Evolutionary conservation across 2,329 filamentous ascomycete genomes (phyloP), one percentile per base, ranked within the genome.

Genomic region (Monosporascus sp.): DNA sequence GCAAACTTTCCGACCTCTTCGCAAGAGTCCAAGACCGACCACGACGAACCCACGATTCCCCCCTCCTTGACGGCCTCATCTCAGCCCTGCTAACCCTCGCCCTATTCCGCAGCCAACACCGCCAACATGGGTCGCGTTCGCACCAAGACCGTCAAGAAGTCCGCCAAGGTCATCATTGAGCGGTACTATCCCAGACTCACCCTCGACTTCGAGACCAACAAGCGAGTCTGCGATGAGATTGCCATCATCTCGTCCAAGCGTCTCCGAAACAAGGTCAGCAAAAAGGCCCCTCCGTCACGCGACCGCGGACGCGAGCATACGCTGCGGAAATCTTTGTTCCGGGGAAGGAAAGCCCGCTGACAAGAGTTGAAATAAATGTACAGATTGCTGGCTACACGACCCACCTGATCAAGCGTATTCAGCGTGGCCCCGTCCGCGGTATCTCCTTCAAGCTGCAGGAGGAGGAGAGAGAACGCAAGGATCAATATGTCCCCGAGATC

Each of bases 371-470:
- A 45, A 24, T 37, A 7, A 46, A 24, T 47, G 43, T 57, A 51
- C 64, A 93, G 90, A 95, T 96, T 82, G 92, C 94, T 73, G 94
- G 94, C 71, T 97, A 96, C 87, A 96, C 93, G 71, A 97, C 94
- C 66, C 91, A 96, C 76, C 77, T 95, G 79, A 99, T 99, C 95
- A 97, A 97, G 88, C 94, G 94, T 80, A 99, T 99, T 71, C 94
- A 97, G 85, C 91, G 94, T 77, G 94, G 94, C 65, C 94, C 94
- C 65, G 94, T 99, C 79, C 95, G 94, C 71, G 94, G 94, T 84
- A 99, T 99, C 81, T 99, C 95, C 79, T 99, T 99, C 92, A 99
- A 99, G 87, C 90, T 99, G 59, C 94, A 99, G 83, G 94, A 99
- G 84, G 94, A 99, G 84, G 94, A 99, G 88, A 91, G 94, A 85